Evolutionary conservation across 2,329 filamentous ascomycete genomes (phyloP).

Genomic region (Botryosphaeria dothidea): DNA sequence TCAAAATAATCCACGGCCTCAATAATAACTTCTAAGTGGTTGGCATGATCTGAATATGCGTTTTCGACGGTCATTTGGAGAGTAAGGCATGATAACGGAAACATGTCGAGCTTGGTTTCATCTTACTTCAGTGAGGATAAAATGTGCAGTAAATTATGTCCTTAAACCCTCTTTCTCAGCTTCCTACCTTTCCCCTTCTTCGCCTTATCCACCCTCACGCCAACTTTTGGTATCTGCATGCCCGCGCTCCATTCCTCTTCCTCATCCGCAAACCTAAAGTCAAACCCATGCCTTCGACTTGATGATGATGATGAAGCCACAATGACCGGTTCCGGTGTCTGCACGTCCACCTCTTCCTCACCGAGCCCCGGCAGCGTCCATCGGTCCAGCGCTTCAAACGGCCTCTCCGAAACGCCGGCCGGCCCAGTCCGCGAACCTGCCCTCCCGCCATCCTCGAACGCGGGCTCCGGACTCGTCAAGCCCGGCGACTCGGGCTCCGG

Average conservation of each 20-base stretch:
- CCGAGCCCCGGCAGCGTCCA: background rate
- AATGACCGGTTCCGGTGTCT: background rate
- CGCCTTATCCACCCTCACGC: background rate
- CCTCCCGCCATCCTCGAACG: background rate
- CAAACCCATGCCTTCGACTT: background rate
- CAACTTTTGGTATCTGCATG: background rate
- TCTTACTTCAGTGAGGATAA: no score
- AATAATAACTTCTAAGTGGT: no score
- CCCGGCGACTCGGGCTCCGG: background rate
- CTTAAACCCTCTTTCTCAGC: no score
- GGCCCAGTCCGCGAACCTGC: background rate
- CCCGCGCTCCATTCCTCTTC: background rate
- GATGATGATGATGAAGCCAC: background rate
- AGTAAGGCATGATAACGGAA: no score
- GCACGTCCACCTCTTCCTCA: background rate
- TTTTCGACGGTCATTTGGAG: no score
- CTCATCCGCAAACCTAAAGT: slow-evolving; percentile 13
- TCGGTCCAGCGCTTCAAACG: slow-evolving; percentile 19
- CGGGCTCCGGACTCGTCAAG: background rate
- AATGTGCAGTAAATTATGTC: no score
- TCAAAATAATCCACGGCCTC: no score
- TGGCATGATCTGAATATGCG: no score
- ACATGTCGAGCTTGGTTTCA: background rate
- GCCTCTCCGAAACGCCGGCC: background rate
- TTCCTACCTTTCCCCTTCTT: background rate